Percentiles rank a stretch among this genome's conserved stretches.
Evolutionary conservation across 2,329 filamentous ascomycete species (phyloP).

Genomic region (Colletotrichum truncatum): DNA sequence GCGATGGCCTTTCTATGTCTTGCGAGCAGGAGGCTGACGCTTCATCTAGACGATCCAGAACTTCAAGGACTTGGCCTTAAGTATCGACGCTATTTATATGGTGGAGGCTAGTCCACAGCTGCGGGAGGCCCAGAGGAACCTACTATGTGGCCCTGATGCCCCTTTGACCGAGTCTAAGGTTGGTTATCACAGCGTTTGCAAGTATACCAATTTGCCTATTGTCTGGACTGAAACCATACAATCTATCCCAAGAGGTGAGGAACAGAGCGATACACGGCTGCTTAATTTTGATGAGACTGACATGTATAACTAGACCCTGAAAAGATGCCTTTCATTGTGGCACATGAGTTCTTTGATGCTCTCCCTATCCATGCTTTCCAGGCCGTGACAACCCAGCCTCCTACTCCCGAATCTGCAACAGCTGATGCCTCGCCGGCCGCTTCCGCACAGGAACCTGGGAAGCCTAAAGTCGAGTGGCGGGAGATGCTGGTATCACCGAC

Average conservation of each 20-base stretch:
- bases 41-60: slow-evolving; percentile 77
- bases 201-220: slow-evolving; percentile 78
- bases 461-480: slow-evolving; percentile 72
- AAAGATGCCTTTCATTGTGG: slow-evolving; percentile 90
- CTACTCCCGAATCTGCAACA: slow-evolving; percentile 14
- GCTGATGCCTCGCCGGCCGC: slow-evolving; percentile 43
- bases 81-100: slow-evolving; percentile 89
- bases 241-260: slow-evolving; percentile 77
- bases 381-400: slow-evolving; percentile 61
- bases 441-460: slow-evolving; percentile 53
- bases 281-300: not conserved
- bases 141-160: slow-evolving; percentile 80
- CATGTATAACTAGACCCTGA: slow-evolving; percentile 57
- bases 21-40: slow-evolving; percentile 1
- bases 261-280: not conserved
- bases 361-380: slow-evolving; percentile 97
- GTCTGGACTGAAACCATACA: slow-evolving; percentile 92
- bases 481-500: slow-evolving; percentile 82
- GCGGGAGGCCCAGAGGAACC: slow-evolving; percentile 78
- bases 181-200: slow-evolving; percentile 79
- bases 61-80: slow-evolving; percentile 80
- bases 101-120: slow-evolving; percentile 91
- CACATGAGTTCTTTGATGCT: slow-evolving; percentile 98
- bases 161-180: slow-evolving; percentile 75
- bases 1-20: not conserved